Evolutionary conservation across 805 yeast genomes (phyloP), one percentile per base, ranked within the genome.

Genomic region (Candida alai): DNA sequence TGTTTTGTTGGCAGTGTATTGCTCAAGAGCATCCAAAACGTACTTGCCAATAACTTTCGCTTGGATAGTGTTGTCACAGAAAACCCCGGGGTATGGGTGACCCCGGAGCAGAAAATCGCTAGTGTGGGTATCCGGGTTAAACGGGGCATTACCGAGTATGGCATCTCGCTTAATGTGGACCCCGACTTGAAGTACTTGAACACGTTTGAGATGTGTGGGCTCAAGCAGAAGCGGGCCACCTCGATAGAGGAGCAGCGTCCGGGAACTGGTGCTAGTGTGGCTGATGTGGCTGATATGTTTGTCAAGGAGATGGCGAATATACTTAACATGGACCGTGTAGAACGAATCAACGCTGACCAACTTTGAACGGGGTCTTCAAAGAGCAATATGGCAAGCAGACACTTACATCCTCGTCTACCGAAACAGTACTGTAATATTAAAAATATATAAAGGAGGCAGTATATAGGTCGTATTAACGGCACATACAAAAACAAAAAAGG

Each of bases 61-160:
- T 51, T 85, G 9, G 43, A 56, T 2, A 74, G 76, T 9, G 64
- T 58, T 40, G 27, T 36, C 16, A 83, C 85, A 1, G 75, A 69
- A 12, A 74, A 87, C 45, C 90, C 96, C 0, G 97, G 97, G 0
- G 95, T 90, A 3, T 90, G 97, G 97, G 65, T 81, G 23, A 29
- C 42, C 14, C 34, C 35, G 3, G 54, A 57, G 28, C 58, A 68
- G 35, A 89, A 93, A 55, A 81, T 93, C 20, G 89, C 95, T 1
- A 84, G 96, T 16, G 74, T 94, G 4, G 98, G 98, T 0, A 78
- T 90, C 33, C 88, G 87, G 49, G 80, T 90, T 5, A 80, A 87
- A 42, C 64, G 96, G 38, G 78, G 84, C 9, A 72, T 93, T 20
- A 86, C 97, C 0, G 78, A 93, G 1, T 96, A 89, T 60, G 98